Conservation (phyloP, 2,329 filamentous ascomycete species). For the Rutstroemia sp. region DNA sequence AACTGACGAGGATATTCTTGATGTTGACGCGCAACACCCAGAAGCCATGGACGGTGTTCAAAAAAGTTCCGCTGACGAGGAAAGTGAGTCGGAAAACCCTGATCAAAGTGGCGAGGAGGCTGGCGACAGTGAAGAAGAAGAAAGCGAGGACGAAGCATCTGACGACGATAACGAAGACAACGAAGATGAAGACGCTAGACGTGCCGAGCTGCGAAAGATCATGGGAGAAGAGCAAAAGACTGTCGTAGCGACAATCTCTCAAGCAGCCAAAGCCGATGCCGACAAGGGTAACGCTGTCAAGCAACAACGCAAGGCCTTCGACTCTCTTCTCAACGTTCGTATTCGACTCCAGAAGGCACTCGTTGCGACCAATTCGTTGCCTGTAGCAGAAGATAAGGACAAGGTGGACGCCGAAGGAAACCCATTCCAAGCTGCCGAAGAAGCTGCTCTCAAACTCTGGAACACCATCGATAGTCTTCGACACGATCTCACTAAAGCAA, state of each 20-base stretch:
- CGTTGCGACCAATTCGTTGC: slow-evolving; percentile 70
- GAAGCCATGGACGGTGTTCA: slow-evolving; percentile 31
- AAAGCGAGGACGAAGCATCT: slow-evolving; percentile 26
- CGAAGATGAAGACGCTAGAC: slow-evolving; percentile 32
- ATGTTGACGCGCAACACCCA: slow-evolving; percentile 26
- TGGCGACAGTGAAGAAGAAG: slow-evolving; percentile 30
- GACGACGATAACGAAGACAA: slow-evolving; percentile 16
- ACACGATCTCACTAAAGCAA: slow-evolving; percentile 46
- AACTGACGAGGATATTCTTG: slow-evolving; percentile 29
- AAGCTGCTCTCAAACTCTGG: slow-evolving; percentile 78
- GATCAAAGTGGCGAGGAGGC: slow-evolving; percentile 28
- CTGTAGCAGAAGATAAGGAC: slow-evolving; percentile 37
- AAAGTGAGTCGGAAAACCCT: slow-evolving; percentile 27
- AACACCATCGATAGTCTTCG: slow-evolving; percentile 70
- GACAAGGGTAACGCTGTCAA: slow-evolving; percentile 84
- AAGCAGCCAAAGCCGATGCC: slow-evolving; percentile 68
- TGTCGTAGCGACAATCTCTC: slow-evolving; percentile 50
- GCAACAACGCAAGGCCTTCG: slow-evolving; percentile 77
- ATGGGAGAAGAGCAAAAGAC: slow-evolving; percentile 62
- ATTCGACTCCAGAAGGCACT: slow-evolving; percentile 92
- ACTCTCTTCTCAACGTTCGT: slow-evolving; percentile 79
- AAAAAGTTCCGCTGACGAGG: slow-evolving; percentile 17
- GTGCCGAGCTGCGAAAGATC: slow-evolving; percentile 57
- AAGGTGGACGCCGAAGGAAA: slow-evolving; percentile 33
- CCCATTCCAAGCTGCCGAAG: slow-evolving; percentile 70